Conservation (phyloP, 1,139 yeast species). For the Saccharomyces pastorianus region DNA sequence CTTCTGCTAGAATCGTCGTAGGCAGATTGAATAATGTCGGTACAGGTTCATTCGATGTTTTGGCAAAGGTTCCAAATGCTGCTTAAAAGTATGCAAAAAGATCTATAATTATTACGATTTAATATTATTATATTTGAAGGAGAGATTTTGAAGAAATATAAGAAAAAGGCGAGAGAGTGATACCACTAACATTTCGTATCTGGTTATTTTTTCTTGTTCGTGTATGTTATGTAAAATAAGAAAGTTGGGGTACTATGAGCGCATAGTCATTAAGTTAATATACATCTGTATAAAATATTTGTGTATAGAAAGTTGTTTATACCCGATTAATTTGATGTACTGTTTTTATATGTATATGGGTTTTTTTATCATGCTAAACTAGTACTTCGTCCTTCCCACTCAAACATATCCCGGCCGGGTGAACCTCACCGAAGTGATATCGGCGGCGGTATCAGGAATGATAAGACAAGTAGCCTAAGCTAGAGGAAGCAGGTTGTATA, state of each 20-base stretch:
- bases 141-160: background rate
- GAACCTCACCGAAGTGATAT: too few species aligned
- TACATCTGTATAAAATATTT: background rate
- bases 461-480: too few species aligned
- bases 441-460: background rate
- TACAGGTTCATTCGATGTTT: conserved; percentile 89
- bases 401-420: too few species aligned
- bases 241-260: background rate
- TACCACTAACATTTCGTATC: background rate
- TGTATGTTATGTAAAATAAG: background rate
- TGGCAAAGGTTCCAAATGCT: conserved; percentile 51
- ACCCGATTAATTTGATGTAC: background rate
- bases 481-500: too few species aligned
- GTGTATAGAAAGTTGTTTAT: background rate
- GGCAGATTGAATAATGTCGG: conserved; percentile 92
- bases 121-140: background rate
- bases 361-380: too few species aligned
- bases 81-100: background rate
- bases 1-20: conserved; percentile 89
- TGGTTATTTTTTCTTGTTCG: background rate
- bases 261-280: background rate
- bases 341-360: background rate
- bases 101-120: background rate
- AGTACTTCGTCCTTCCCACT: too few species aligned
- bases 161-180: background rate